These are phyloP conservation scores for Aspergillus amoenus DNA, from an alignment of 2,329 filamentous ascomycete genomes.

Conservation along the genomic window DNA sequence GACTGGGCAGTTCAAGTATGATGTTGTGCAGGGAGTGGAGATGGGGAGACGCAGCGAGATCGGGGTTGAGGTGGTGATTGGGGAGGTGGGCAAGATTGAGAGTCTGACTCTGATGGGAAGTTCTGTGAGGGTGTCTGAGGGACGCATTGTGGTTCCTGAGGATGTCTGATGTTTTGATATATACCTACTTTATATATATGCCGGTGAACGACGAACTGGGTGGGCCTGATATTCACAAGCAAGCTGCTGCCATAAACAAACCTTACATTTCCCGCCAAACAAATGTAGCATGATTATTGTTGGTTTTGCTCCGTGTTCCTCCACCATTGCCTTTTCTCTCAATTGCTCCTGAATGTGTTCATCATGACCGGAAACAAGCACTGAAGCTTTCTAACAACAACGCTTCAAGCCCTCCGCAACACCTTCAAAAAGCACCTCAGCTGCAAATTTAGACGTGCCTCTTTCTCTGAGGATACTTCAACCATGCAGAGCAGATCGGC, in stretches of 20 bases:
- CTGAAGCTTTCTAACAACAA: conserved; percentile 17
- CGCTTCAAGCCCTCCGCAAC: conserved; percentile 21
- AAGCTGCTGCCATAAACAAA: background rate
- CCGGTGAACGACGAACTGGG: background rate
- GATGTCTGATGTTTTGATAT: background rate
- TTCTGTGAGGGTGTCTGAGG: conserved; percentile 31
- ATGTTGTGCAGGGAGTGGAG: conserved; percentile 66
- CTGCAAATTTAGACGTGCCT: background rate
- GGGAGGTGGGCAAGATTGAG: conserved; percentile 23
- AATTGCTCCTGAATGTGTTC: background rate
- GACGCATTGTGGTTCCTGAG: conserved; percentile 8
- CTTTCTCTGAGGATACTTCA: background rate
- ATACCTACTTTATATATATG: background rate
- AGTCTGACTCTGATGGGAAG: conserved; percentile 35
- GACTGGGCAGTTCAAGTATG: conserved; percentile 40
- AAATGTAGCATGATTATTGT: background rate
- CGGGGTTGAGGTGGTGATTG: conserved; percentile 29
- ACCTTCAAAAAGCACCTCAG: conserved; percentile 12
- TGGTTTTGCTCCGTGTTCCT: background rate
- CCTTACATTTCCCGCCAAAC: background rate
- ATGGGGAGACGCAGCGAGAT: conserved; percentile 57
- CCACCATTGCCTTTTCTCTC: background rate
- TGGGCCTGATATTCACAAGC: background rate
- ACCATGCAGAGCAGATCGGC: conserved; percentile 1
- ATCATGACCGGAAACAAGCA: conserved; percentile 16